Conservation (phyloP, 306 rosid genomes). For the Morella rubra region DNA sequence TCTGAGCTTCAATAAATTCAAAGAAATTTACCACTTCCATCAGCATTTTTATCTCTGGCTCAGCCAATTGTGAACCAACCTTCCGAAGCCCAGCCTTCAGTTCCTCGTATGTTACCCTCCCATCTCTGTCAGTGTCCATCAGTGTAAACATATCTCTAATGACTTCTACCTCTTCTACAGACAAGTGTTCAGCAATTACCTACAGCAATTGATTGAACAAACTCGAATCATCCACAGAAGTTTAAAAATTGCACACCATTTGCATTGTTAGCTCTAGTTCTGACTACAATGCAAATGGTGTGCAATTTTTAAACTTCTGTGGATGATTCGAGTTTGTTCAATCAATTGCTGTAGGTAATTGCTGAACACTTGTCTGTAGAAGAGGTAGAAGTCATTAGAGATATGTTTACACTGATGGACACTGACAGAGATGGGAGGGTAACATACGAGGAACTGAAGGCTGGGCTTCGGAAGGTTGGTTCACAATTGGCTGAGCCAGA, state of each 20-base stretch:
- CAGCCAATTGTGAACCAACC: slow-evolving; percentile 97
- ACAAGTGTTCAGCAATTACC: slow-evolving; percentile 97
- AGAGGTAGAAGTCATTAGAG: slow-evolving; percentile 97
- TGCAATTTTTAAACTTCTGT: slow-evolving; percentile 1
- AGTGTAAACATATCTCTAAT: slow-evolving; percentile 92
- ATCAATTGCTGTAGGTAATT: slow-evolving; percentile 66
- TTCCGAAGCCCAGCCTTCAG: slow-evolving; percentile 80
- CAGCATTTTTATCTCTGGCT: slow-evolving; percentile 95
- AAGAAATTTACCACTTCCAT: slow-evolving; percentile 89
- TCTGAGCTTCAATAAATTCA: slow-evolving; percentile 5
- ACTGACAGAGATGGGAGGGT: slow-evolving; percentile 87
- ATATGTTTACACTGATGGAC: slow-evolving; percentile 97
- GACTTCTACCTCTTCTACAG: slow-evolving; percentile 96
- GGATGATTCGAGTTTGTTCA: slow-evolving; percentile 28
- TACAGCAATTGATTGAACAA: slow-evolving; percentile 41
- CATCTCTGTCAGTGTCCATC: slow-evolving; percentile 96
- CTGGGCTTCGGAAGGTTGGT: slow-evolving; percentile 90
- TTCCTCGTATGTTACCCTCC: slow-evolving; percentile 84
- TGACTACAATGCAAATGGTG: not conserved
- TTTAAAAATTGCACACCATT: not conserved
- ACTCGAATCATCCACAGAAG: slow-evolving; percentile 19
- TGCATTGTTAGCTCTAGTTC: too few relatives aligned
- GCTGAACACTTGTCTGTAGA: slow-evolving; percentile 94
- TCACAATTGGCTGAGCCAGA: slow-evolving; percentile 97
- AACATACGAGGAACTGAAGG: slow-evolving; percentile 82